Evolutionary conservation across 495 filamentous ascomycete genomes (phyloP).

Genomic region (Ramalina intermedia): DNA sequence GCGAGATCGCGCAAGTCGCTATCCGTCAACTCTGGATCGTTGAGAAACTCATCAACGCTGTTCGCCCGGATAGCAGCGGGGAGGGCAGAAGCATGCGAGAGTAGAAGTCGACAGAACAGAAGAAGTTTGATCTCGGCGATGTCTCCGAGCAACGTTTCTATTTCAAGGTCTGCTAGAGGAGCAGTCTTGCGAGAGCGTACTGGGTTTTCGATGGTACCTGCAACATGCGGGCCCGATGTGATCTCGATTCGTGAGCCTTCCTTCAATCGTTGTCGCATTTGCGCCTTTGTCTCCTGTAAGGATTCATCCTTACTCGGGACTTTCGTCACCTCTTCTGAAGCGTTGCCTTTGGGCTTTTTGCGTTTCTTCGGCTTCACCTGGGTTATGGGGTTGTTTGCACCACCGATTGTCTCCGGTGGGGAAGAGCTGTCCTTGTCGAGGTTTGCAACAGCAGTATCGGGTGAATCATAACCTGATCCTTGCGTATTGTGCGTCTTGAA

Average conservation of each 20-base stretch:
- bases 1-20: slow-evolving; percentile 34
- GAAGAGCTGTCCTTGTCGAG: too few species aligned
- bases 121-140: slow-evolving; percentile 35
- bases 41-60: slow-evolving; percentile 34
- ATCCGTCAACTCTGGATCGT: slow-evolving; percentile 25
- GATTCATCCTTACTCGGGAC: slow-evolving; percentile 19
- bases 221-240: slow-evolving; percentile 21
- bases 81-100: slow-evolving; percentile 32
- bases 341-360: slow-evolving; percentile 24
- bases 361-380: slow-evolving; percentile 23
- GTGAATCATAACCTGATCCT: too few species aligned
- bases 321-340: slow-evolving; percentile 3
- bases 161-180: slow-evolving; percentile 30
- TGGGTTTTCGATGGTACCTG: slow-evolving; percentile 27
- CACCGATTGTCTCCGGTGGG: not conserved
- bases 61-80: slow-evolving; percentile 27
- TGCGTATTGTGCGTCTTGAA: slow-evolving; percentile 22
- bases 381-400: slow-evolving; percentile 5
- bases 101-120: slow-evolving; percentile 35
- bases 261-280: slow-evolving; percentile 25
- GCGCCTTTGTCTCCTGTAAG: slow-evolving; percentile 26
- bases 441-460: too few species aligned
- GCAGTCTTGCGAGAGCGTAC: slow-evolving; percentile 14
- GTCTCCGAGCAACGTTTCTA: slow-evolving; percentile 26
- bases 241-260: slow-evolving; percentile 27